Evolutionary conservation across 305 asterid genomes (phyloP).

Genomic region (Caryopteris hybrid): DNA sequence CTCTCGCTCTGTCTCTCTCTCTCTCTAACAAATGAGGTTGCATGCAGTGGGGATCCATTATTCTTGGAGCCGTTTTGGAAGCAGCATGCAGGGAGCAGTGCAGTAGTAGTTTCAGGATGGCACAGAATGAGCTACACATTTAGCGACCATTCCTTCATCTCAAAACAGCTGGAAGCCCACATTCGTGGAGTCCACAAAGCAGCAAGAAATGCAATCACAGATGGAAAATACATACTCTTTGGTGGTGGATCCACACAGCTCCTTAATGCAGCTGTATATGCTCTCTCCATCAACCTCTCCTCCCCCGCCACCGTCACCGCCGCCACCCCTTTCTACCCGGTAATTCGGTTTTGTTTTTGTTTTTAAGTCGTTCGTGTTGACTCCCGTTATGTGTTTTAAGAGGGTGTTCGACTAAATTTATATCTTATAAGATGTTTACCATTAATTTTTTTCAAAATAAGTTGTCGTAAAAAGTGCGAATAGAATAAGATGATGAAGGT

Average conservation of each 20-base stretch:
- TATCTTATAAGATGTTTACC: too few species aligned
- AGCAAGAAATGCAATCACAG: constrained; percentile 44
- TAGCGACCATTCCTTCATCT: constrained; percentile 13
- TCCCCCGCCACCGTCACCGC: constrained; percentile 52
- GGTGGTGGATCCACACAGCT: constrained; percentile 75
- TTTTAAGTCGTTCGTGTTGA: too few species aligned
- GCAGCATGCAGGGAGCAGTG: constrained; percentile 50
- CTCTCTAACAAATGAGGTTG: too few species aligned
- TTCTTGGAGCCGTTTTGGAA: constrained; percentile 67
- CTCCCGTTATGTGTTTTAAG: too few species aligned
- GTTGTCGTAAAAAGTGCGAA: too few species aligned
- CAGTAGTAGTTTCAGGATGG: constrained; percentile 57
- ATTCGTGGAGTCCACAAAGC: constrained; percentile 40
- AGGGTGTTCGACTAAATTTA: too few species aligned
- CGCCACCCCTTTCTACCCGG: constrained; percentile 55
- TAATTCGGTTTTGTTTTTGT: constrained; percentile 4
- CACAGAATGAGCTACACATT: constrained; percentile 65
- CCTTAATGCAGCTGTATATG: constrained; percentile 55
- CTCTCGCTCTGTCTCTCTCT: too few species aligned
- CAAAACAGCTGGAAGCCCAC: constrained; percentile 35
- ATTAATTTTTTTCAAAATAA: too few species aligned
- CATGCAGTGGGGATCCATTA: constrained; percentile 63
- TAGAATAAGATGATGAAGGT: too few species aligned
- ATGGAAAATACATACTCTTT: constrained; percentile 48
- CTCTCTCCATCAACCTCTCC: constrained; percentile 49